Conservation (phyloP, 2,329 filamentous ascomycete species). For the Fusarium secorum region DNA sequence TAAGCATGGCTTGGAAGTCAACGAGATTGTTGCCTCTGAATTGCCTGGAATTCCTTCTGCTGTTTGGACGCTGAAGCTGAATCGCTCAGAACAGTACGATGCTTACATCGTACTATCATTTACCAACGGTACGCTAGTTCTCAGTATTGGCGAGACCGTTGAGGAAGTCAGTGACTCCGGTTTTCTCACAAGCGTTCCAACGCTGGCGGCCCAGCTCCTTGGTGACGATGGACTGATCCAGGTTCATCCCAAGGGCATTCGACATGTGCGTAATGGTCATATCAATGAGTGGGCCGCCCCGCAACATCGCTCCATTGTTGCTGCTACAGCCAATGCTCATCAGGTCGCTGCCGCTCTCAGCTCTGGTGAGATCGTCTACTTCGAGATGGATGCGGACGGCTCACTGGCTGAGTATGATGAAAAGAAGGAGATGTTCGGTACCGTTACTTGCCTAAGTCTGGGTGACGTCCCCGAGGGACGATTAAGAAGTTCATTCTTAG, state of each 20-base stretch:
- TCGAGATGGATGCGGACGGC: conserved; percentile 94
- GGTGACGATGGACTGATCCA: conserved; percentile 93
- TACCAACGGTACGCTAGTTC: conserved; percentile 85
- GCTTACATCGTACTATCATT: conserved; percentile 96
- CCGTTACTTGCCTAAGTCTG: conserved; percentile 92
- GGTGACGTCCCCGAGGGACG: conserved; percentile 92
- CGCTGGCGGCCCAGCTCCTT: conserved; percentile 90
- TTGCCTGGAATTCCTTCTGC: conserved; percentile 86
- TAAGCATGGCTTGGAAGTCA: conserved; percentile 91
- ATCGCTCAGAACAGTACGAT: conserved; percentile 82
- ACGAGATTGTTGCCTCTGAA: conserved; percentile 94
- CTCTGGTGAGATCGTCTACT: conserved; percentile 96
- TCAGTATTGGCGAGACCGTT: conserved; percentile 96
- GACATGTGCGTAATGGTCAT: conserved; percentile 80
- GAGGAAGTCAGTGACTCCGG: conserved; percentile 95
- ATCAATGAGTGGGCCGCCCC: conserved; percentile 95
- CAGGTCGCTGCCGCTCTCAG: conserved; percentile 95
- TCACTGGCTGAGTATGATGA: conserved; percentile 93
- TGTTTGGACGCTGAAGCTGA: conserved; percentile 95
- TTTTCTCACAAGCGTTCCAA: conserved; percentile 87
- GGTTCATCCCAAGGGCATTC: conserved; percentile 94
- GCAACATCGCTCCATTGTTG: conserved; percentile 92
- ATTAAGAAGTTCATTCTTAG: conserved; percentile 87
- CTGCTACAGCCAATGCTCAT: conserved; percentile 89
- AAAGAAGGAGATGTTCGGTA: conserved; percentile 93